Percentiles rank a stretch among this genome's conserved stretches.
Evolutionary conservation across 306 rosid genomes (phyloP).

Genomic region (Prunus padus): DNA sequence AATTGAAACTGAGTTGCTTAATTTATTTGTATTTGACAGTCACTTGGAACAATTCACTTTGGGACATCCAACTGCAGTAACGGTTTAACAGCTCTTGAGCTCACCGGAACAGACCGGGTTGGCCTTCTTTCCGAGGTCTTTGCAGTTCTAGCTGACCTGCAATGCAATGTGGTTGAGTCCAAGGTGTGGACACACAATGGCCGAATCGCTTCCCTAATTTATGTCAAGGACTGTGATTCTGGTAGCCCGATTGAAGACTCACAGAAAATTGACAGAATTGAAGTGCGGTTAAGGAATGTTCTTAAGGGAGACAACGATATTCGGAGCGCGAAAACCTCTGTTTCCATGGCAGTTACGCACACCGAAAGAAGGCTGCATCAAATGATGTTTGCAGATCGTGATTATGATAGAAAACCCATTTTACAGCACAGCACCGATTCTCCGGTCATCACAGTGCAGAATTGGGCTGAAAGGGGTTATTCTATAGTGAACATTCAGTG

Average conservation of each 20-base stretch:
- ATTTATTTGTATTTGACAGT: conserved; percentile 36
- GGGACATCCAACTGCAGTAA: conserved; percentile 37
- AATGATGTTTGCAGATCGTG: conserved; percentile 90
- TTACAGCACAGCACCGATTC: conserved; percentile 40
- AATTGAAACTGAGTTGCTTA: conserved; percentile 10
- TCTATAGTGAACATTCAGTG: conserved; percentile 85
- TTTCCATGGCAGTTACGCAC: conserved; percentile 66
- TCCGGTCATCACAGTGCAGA: conserved; percentile 66
- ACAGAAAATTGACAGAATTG: conserved; percentile 55
- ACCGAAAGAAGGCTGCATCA: conserved; percentile 91
- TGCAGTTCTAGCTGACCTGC: conserved; percentile 82
- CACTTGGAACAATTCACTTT: conserved; percentile 62
- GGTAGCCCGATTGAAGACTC: conserved; percentile 77
- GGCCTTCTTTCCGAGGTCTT: conserved; percentile 93
- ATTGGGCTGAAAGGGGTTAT: conserved; percentile 81
- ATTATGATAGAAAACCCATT: conserved; percentile 72
- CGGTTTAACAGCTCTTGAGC: conserved; percentile 69
- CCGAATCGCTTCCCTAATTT: conserved; percentile 75
- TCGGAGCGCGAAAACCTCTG: conserved; percentile 69
- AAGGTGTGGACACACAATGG: conserved; percentile 98
- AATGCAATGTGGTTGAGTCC: conserved; percentile 87
- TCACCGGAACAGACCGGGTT: conserved; percentile 84
- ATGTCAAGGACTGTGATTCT: conserved; percentile 58
- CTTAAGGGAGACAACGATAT: conserved; percentile 84
- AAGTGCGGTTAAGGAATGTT: conserved; percentile 72